Base-by-base conservation (phyloP, 331 rosid genomes). In the Telfairia occidentalis region DNA sequence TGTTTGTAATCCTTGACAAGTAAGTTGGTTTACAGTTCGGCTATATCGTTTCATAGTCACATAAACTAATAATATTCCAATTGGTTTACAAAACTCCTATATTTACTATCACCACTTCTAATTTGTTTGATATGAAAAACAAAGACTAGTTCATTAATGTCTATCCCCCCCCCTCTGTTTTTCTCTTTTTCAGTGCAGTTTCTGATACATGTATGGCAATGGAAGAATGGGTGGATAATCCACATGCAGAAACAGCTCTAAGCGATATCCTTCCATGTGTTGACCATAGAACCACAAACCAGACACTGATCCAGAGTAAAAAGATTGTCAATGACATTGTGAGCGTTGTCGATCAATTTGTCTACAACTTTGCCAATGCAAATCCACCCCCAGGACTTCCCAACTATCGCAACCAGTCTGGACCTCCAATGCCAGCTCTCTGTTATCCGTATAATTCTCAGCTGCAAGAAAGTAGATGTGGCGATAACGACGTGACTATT, bases 121-220 rank as follows among this genome's bases (percentile, higher is more conserved):
- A 5, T 29, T 32, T 26, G 8, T 43, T 26, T 13, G 38, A 43
- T 24, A 23, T 43, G 3, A 3, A 43, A 43, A 69, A 3, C 11
- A 9, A 5, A 40, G 38, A 24, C 55, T 6, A 69, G 37, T 67
- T 67, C 19, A 26, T 26, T 40, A 23, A 23, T 67, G 37, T 46
- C 24, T 28, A 23, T 24, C 24, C 2, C 13, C 10, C 4, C 8
- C 55, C 7, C n/a, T 65, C n/a, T 65, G 30, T 38, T 37, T 4
- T 15, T 70, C 38, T 70, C 9, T 45, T 26, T 15, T 1, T 58
- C 83, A 95, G 99, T 78, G 81, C 97, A 71, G 91, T 95, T 76
- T 91, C 96, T 69, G 99, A 95, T 82, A 90, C 99, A 37, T 91
- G 99, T 77, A 66, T 91, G 89, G 96, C 99, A 69, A 95, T 95